phyloP scores from a whole-genome alignment of 352 stramenopile genomes.

The Chrysophaeum taylorii region DNA sequence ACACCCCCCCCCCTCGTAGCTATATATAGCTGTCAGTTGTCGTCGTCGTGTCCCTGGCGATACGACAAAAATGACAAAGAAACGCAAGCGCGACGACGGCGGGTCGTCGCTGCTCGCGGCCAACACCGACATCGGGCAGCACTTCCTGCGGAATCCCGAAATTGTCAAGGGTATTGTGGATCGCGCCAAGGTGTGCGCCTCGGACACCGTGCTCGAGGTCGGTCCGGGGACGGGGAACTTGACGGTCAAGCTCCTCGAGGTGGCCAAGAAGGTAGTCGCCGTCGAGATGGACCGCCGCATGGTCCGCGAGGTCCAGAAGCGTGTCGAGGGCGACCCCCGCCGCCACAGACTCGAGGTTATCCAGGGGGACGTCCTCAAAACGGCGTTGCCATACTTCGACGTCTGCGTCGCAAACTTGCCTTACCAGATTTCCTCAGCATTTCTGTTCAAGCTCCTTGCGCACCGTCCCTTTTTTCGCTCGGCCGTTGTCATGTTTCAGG shows the following conservation, averaged over 20 bases:
- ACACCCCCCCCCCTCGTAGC: no score
- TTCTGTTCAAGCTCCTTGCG: slow-evolving; percentile 96
- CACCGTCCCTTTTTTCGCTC: slow-evolving; percentile 96
- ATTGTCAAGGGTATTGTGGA: slow-evolving; percentile 90
- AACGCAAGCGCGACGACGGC: slow-evolving; percentile 14
- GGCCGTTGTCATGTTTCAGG: slow-evolving; percentile 98
- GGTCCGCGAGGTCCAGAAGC: slow-evolving; percentile 97
- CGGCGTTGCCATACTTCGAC: slow-evolving; percentile 98
- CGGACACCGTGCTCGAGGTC: slow-evolving; percentile 91
- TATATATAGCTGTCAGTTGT: no score
- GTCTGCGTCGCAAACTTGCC: slow-evolving; percentile 97
- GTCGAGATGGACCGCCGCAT: slow-evolving; percentile 98
- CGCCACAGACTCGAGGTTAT: slow-evolving; percentile 92
- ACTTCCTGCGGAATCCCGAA: slow-evolving; percentile 98
- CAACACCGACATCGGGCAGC: slow-evolving; percentile 92
- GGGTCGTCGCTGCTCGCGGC: not conserved
- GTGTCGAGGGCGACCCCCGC: slow-evolving; percentile 80
- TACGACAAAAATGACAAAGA: no score
- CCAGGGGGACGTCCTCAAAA: slow-evolving; percentile 96
- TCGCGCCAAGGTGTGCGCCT: slow-evolving; percentile 85
- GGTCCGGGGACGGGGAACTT: slow-evolving; percentile 95
- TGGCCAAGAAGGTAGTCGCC: slow-evolving; percentile 90
- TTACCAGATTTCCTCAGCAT: slow-evolving; percentile 96
- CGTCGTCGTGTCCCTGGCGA: no score
- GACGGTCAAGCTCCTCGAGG: slow-evolving; percentile 93